Percentiles rank a stretch among this genome's conserved stretches.
Conservation (phyloP, 768 basidiomycete genomes). For the Phanerodontia chrysosporium region DNA sequence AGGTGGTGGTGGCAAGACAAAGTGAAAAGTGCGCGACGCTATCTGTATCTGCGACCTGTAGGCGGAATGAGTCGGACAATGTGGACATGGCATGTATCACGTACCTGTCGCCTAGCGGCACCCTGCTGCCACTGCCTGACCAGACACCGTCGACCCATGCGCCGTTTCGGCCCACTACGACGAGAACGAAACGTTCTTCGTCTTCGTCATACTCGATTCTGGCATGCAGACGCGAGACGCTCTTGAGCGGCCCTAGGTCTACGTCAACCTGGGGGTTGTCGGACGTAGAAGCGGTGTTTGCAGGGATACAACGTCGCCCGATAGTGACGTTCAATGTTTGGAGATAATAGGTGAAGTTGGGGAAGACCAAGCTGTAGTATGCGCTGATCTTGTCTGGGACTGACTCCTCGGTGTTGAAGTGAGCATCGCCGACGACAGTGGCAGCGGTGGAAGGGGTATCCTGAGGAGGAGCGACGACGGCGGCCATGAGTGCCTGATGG, state of each 20-base stretch:
- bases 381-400: constrained; percentile 80
- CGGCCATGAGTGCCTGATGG: constrained; percentile 21
- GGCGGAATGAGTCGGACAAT: constrained; percentile 15
- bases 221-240: constrained; percentile 95
- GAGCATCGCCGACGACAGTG: constrained; percentile 24
- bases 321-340: constrained; percentile 93
- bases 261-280: constrained; percentile 68
- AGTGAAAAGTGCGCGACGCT: constrained; percentile 94
- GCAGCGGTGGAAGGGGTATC: constrained; percentile 24
- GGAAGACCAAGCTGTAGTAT: constrained; percentile 92
- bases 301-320: constrained; percentile 77
- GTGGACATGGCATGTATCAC: constrained; percentile 15
- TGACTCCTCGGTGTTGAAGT: constrained; percentile 17
- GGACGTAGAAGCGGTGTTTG: constrained; percentile 52
- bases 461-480: constrained; percentile 20
- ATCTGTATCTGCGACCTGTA: constrained; percentile 92
- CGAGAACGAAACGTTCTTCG: constrained; percentile 81
- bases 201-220: constrained; percentile 93
- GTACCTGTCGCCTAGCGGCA: constrained; percentile 82
- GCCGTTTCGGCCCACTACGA: constrained; percentile 93
- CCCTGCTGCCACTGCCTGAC: constrained; percentile 82
- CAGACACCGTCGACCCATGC: constrained; percentile 99
- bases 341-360: constrained; percentile 93
- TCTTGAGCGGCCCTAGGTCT: constrained; percentile 94
- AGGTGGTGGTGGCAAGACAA: constrained; percentile 87